Conservation (phyloP, 1,284 basidiomycete genomes). For the Meripilus lineatus region DNA sequence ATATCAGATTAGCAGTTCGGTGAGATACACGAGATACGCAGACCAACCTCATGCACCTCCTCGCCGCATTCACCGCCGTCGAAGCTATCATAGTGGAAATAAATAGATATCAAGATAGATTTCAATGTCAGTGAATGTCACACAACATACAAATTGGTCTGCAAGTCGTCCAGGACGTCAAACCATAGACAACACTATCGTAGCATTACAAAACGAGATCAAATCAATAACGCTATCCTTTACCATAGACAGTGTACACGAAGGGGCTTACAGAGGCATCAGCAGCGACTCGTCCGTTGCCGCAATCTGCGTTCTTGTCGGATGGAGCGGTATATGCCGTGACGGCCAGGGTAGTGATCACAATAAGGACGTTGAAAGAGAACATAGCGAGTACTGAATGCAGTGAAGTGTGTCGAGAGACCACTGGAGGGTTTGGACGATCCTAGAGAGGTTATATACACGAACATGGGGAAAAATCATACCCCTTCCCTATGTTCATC, state of each 20-base stretch:
- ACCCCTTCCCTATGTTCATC: too few relatives aligned
- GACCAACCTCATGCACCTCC: conserved; percentile 16
- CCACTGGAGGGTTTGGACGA: conserved; percentile 1
- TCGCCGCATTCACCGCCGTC: conserved; percentile 20
- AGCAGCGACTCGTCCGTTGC: conserved; percentile 1
- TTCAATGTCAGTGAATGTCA: too few relatives aligned
- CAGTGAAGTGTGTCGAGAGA: background rate
- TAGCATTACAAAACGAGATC: too few relatives aligned
- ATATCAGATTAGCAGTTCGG: conserved; percentile 1
- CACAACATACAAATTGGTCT: conserved; percentile 17
- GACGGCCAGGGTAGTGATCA: background rate
- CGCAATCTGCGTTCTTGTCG: background rate
- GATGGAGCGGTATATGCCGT: background rate
- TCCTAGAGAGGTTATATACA: background rate
- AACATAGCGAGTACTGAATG: background rate
- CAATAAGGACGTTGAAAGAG: conserved; percentile 5
- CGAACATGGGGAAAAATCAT: too few relatives aligned
- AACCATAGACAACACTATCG: conserved; percentile 23
- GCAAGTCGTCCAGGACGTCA: conserved; percentile 21
- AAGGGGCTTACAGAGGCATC: conserved; percentile 5
- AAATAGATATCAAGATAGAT: background rate
- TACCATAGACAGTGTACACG: background rate
- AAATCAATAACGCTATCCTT: background rate
- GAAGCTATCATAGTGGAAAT: conserved; percentile 14
- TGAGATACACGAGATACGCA: background rate